These are phyloP conservation scores for Rhazya stricta DNA, from an alignment of 257 asterid species.

Conservation along the genomic window DNA sequence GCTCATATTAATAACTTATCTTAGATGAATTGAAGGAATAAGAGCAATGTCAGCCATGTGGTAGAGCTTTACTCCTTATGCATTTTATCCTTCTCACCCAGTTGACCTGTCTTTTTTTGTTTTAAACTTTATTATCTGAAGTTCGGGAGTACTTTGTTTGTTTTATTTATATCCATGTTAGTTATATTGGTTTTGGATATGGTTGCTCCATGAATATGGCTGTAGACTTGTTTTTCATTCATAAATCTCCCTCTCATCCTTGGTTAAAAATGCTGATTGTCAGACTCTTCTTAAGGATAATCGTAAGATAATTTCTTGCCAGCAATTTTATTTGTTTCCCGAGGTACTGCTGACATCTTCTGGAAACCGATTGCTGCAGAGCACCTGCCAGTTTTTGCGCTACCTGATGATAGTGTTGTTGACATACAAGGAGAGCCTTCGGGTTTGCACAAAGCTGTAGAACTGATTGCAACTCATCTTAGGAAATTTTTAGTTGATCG, in stretches of 20 bases:
- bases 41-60: background rate
- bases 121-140: background rate
- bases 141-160: background rate
- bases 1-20: background rate
- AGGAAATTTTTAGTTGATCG: slow-evolving; percentile 89
- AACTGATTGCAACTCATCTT: slow-evolving; percentile 67
- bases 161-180: background rate
- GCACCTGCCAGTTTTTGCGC: slow-evolving; percentile 70
- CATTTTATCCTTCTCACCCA: background rate
- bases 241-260: background rate
- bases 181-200: background rate
- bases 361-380: slow-evolving; percentile 41
- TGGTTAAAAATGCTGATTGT: background rate
- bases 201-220: background rate
- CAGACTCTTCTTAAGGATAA: background rate
- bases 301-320: background rate
- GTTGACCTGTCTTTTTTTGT: background rate
- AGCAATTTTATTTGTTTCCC: background rate
- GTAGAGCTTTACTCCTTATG: background rate
- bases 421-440: slow-evolving; percentile 90
- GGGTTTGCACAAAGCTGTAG: slow-evolving; percentile 71
- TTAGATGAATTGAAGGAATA: background rate
- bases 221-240: background rate
- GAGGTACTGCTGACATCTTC: slow-evolving; percentile 7
- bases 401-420: slow-evolving; percentile 82